phyloP scores from a whole-genome alignment of 768 basidiomycete species.

The Psilocybe cyanescens region DNA sequence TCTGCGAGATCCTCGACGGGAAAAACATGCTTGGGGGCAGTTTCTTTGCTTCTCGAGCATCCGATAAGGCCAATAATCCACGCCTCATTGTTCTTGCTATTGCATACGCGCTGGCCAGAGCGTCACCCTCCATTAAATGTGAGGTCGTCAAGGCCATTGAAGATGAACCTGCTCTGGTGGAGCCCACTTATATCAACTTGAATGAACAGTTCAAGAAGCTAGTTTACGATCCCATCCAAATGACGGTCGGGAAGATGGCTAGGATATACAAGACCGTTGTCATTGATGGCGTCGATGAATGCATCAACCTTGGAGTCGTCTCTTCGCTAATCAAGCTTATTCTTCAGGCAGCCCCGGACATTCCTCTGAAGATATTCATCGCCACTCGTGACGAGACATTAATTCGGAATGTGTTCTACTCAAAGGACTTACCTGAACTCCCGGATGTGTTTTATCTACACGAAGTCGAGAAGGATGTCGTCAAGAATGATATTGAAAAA shows the following conservation, averaged over 20 bases:
- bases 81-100: constrained; percentile 7
- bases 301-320: constrained; percentile 5
- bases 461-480: constrained; percentile 16
- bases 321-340: constrained; percentile 10
- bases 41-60: constrained; percentile 13
- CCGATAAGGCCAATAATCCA: constrained; percentile 5
- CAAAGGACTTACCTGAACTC: background rate
- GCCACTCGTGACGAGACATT: constrained; percentile 4
- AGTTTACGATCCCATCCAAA: background rate
- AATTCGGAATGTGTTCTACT: constrained; percentile 11
- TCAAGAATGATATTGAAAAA: constrained; percentile 9
- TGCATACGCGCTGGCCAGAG: constrained; percentile 9
- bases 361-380: constrained; percentile 13
- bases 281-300: constrained; percentile 18
- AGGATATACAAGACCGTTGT: constrained; percentile 13
- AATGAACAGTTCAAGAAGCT: constrained; percentile 12
- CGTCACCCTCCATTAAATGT: constrained; percentile 12
- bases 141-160: constrained; percentile 14
- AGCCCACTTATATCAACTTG: constrained; percentile 10
- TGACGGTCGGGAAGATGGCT: background rate
- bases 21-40: constrained; percentile 9
- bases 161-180: constrained; percentile 10
- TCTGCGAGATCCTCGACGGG: constrained; percentile 5
- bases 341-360: background rate
- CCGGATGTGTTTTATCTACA: constrained; percentile 9